Base-by-base conservation (phyloP, 2,329 filamentous ascomycete genomes). In the Calonectria hawksworthii region DNA sequence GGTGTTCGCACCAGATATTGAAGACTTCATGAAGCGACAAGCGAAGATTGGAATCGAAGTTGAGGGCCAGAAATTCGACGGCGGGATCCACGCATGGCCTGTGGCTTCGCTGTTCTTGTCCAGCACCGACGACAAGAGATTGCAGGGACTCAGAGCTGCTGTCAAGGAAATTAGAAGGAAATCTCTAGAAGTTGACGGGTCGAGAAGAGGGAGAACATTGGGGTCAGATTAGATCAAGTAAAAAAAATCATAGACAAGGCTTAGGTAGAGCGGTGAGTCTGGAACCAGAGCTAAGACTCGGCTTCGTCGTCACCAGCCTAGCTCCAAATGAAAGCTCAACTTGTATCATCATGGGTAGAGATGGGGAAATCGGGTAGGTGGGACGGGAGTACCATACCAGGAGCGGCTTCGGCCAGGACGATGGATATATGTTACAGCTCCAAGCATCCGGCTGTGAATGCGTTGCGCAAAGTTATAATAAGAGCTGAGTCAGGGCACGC, bases 41-140 rank as follows among this genome's bases (percentile, higher is more conserved):
- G 86, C 88, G 72, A 88, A 88, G 65, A 87, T 89, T 18, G 89
- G 89, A 4, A 84, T 91, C 41, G 83, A 89, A 47, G 88, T 94
- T n/a, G 86, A 88, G 69, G 88, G 88, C 70, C 87, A 90, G 79
- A 91, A 92, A 80, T 92, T 94, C 77, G 85, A 88, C 34, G 93
- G 91, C 18, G 93, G 92, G 3, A 93, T 97, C 73, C 95, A 98
- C 84, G 95, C 93, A 14, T 98, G 95, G 95, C 94, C 95, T 0
- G 93, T 98, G 26, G 94, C 93, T 13, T 88, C 88, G 61, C 80
- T 92, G n/a, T 91, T 92, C 80, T 82, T 92, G 34, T 88, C 89
- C 56, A 86, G 84, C 61, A 86, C 86, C 32, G 81, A 83, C n/a
- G 85, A 88, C 41, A 85, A 88, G 80, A 88, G 92, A 70, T 82